Percentiles rank a stretch among this genome's conserved stretches.
Evolutionary conservation across 129 eudicot genomes (phyloP).

Genomic region (Centella asiatica): DNA sequence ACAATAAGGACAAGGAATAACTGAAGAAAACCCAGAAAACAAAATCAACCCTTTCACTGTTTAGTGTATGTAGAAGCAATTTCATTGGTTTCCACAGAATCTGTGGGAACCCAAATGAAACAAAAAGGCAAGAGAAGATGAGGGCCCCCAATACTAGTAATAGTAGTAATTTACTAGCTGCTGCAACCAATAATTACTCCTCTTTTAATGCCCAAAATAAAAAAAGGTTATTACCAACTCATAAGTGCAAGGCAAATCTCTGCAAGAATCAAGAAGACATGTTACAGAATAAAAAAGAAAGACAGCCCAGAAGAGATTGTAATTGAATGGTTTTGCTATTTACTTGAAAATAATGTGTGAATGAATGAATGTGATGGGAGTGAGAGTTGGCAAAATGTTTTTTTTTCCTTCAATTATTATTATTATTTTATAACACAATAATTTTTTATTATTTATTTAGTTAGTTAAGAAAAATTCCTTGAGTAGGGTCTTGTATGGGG

Average conservation of each 20-base stretch:
- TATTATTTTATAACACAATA: too few relatives aligned
- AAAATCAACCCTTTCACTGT: constrained; percentile 16
- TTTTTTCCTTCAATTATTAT: too few relatives aligned
- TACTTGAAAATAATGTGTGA: background rate
- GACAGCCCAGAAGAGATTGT: constrained; percentile 16
- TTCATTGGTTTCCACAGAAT: constrained; percentile 12
- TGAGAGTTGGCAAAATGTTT: constrained; percentile 27
- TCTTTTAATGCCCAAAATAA: background rate
- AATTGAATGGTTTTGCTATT: background rate
- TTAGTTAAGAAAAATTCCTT: too few relatives aligned
- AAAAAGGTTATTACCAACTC: constrained; percentile 1
- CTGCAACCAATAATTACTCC: background rate
- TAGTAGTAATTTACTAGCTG: background rate
- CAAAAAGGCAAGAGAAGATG: constrained; percentile 10
- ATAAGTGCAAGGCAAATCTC: constrained; percentile 7
- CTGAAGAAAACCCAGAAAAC: constrained; percentile 24
- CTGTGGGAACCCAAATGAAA: background rate
- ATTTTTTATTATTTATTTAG: too few relatives aligned
- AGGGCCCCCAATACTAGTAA: constrained; percentile 5
- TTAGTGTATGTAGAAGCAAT: constrained; percentile 4
- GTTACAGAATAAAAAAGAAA: constrained; percentile 13
- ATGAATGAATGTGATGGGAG: constrained; percentile 10
- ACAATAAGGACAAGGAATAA: background rate
- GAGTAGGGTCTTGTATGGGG: constrained; percentile 8
- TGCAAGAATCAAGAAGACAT: constrained; percentile 16